Conservation (phyloP, 2,329 filamentous ascomycete species). For the Hypoxylon sp. region DNA sequence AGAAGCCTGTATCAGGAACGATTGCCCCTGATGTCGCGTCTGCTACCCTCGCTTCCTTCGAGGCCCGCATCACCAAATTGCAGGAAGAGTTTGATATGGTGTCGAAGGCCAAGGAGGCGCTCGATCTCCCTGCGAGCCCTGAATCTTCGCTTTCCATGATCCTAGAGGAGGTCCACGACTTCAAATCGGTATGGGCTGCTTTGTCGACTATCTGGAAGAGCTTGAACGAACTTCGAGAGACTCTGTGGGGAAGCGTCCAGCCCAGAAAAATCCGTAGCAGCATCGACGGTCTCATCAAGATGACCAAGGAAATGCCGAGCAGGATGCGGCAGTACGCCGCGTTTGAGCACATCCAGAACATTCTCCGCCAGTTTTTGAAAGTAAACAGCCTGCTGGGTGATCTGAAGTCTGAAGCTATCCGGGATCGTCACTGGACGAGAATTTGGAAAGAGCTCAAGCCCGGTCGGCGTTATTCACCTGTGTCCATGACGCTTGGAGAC, state of each 20-base stretch:
- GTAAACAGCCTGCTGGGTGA: slow-evolving; percentile 89
- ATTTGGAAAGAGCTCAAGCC: slow-evolving; percentile 97
- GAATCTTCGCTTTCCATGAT: slow-evolving; percentile 86
- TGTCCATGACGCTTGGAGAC: slow-evolving; percentile 95
- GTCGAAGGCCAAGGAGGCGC: slow-evolving; percentile 93
- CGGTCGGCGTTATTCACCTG: slow-evolving; percentile 89
- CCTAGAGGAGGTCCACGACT: slow-evolving; percentile 96
- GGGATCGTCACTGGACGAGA: slow-evolving; percentile 95
- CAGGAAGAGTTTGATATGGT: slow-evolving; percentile 93
- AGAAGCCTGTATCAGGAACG: slow-evolving; percentile 95
- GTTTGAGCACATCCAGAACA: slow-evolving; percentile 97
- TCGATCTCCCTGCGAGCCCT: slow-evolving; percentile 82
- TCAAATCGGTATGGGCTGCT: slow-evolving; percentile 97
- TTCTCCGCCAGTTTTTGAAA: slow-evolving; percentile 87
- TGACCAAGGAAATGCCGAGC: slow-evolving; percentile 99
- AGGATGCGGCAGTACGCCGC: slow-evolving; percentile 99
- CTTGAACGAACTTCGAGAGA: slow-evolving; percentile 90
- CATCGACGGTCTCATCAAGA: slow-evolving; percentile 92
- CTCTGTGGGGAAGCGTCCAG: slow-evolving; percentile 93
- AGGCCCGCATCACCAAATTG: slow-evolving; percentile 82
- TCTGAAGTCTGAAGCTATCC: slow-evolving; percentile 94
- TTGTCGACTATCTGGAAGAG: slow-evolving; percentile 97
- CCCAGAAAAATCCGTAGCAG: slow-evolving; percentile 90
- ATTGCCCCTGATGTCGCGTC: slow-evolving; percentile 91
- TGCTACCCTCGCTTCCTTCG: slow-evolving; percentile 80